Conservation (phyloP, 768 basidiomycete species). For the Collybiopsis confluens region DNA sequence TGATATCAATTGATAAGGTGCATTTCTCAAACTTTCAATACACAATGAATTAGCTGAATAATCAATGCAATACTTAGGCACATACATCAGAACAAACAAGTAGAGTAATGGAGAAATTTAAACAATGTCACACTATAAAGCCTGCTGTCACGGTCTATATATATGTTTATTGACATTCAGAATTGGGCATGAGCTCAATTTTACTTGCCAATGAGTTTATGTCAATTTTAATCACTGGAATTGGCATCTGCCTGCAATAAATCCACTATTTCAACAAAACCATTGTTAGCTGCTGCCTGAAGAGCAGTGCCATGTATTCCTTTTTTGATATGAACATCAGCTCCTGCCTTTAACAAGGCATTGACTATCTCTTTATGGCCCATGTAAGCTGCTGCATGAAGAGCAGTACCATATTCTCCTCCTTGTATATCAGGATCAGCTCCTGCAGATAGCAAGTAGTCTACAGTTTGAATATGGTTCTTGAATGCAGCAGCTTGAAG, state of each 20-base stretch:
- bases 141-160: too few relatives aligned
- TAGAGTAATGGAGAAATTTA: too few relatives aligned
- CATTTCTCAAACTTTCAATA: too few relatives aligned
- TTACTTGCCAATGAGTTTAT: too few relatives aligned
- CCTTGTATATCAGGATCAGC: background rate
- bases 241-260: slow-evolving; percentile 3
- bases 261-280: background rate
- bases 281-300: background rate
- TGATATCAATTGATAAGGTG: too few relatives aligned
- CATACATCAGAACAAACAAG: too few relatives aligned
- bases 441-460: background rate
- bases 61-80: too few relatives aligned
- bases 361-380: background rate
- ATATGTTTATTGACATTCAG: too few relatives aligned
- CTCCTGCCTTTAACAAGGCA: background rate
- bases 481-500: background rate
- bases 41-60: too few relatives aligned
- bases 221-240: slow-evolving; percentile 12
- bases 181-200: too few relatives aligned
- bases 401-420: slow-evolving; percentile 1
- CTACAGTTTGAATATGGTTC: background rate
- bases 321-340: slow-evolving; percentile 6
- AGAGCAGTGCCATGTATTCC: slow-evolving; percentile 6
- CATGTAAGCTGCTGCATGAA: background rate
- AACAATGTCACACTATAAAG: too few relatives aligned